Base-by-base conservation (phyloP, 164 flowering plant genomes). In the Magnolia sinica region DNA sequence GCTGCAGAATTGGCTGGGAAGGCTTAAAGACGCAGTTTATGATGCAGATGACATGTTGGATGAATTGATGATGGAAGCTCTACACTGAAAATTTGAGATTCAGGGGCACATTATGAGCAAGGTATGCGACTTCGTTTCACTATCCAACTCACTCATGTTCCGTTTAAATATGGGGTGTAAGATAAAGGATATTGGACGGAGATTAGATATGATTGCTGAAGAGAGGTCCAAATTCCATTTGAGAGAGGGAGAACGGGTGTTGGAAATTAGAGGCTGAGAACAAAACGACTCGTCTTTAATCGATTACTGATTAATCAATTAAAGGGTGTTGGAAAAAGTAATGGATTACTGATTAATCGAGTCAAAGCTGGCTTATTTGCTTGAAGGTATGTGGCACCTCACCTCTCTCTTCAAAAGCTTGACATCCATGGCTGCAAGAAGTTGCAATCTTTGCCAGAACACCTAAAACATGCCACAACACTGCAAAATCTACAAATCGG, bases 1-100 rank as follows among this genome's bases (percentile, higher is more conserved):
- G 4, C 72, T 82, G 49, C 66, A 22, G 22, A 49, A 77, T 29
- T 77, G 79, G 79, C 68, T 71, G 13, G 59, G 24, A 9, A 71
- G 63, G 70, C 69, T 77, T 22, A 49, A 72, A 24, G 74, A 77
- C 14, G 74, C n/a, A 0, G 75, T 75, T 51, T 77, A 77, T 10
- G 79, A 77, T 16, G 68, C 51, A 2, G 74, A 77, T 4, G 74
- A 71, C 61, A 49, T 72, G 1, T 22, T 71, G 22, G 79, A 77
- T 22, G 74, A 72, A 0, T 77, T 29, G 29, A 45, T 10, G 3
- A 64, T 24, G 2, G 29, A 64, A 19, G 70, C 22, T 63, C 59
- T 64, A 19, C 59, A 61, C 13, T 20, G 19, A 1, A 45, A 49
- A 8, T 59, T 49, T 3, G 50, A 68, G n/a, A 68, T 31, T 68